These are phyloP conservation scores for Akanthomyces uredinophilus DNA, from an alignment of 2,329 filamentous ascomycete species.

Conservation along the genomic window DNA sequence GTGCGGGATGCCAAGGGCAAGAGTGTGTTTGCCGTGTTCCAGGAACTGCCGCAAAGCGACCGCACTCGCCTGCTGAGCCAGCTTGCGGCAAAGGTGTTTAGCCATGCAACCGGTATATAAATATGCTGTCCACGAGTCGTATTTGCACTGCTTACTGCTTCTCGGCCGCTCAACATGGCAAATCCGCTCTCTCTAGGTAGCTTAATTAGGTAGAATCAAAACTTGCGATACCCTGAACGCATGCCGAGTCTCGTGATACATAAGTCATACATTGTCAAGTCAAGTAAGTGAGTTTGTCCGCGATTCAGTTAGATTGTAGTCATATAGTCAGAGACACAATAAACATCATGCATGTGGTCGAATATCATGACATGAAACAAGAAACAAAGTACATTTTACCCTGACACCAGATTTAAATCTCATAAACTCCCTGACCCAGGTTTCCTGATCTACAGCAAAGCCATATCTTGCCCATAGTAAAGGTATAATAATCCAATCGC, in stretches of 20 bases:
- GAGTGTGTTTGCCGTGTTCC: constrained; percentile 89
- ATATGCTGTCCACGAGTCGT: neutral
- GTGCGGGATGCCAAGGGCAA: constrained; percentile 87
- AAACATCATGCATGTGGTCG: neutral
- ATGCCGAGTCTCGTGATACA: neutral
- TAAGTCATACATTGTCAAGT: neutral
- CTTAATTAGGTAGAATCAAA: constrained; percentile 4
- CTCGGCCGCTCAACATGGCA: neutral
- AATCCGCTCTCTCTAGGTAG: neutral
- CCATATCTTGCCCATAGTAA: constrained; percentile 20
- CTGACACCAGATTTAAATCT: constrained; percentile 15
- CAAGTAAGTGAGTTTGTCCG: neutral
- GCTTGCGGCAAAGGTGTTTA: constrained; percentile 81
- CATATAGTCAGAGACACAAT: neutral
- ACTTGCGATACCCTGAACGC: constrained; percentile 1
- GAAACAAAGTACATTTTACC: constrained; percentile 15
- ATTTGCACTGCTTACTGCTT: no score
- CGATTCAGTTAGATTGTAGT: no score
- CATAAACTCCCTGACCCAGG: constrained; percentile 15
- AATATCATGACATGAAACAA: neutral
- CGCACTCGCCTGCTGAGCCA: constrained; percentile 76
- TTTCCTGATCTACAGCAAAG: constrained; percentile 19
- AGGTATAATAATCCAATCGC: constrained; percentile 23
- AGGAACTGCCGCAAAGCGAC: constrained; percentile 79
- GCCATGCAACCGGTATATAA: constrained; percentile 62